Evolutionary conservation across 2,329 filamentous ascomycete genomes (phyloP), one percentile per base, ranked within the genome.

Genomic region (Lachnellula willkommii): DNA sequence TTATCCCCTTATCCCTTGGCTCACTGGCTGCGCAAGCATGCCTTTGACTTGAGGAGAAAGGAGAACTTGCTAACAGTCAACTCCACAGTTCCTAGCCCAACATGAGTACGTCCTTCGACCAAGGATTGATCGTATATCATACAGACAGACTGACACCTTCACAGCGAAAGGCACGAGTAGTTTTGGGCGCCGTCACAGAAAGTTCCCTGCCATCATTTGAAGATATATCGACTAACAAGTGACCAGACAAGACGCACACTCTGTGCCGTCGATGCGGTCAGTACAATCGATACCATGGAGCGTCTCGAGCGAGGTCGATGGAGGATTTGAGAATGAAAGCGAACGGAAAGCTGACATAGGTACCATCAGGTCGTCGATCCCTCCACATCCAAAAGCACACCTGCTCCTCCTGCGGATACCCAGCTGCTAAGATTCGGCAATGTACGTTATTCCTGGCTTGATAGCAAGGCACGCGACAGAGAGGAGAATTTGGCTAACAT

Each of bases 301-400:
- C 52, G 39, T 14, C 6, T n/a, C 12, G 39, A 12, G 32, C 35
- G 28, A 36, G 47, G 39, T 83, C 43, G 32, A 55, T 11, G 45
- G 14, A 43, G 28, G 37, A 11, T 46, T 32, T 50, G 52, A 17
- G 26, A 50, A 53, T 46, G 51, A 51, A 60, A 9, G 32, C 9
- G 45, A 52, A 53, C 17, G 20, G 32, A 36, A 49, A 39, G 59
- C 67, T 70, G 63, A 70, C 60, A 49, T 57, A n/a, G 47, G 14
- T 26, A 49, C 35, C 24, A 54, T 42, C 71, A 95, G 91, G 93
- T 80, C 88, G 89, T 76, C 92, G 94, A 76, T 96, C 94, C 73
- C 87, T 96, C 79, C 94, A 99, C 88, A 87, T 97, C 81, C 94
- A 99, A 84, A 99, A 99, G 89, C 88, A 96, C 80, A 95, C 91